Conservation (phyloP, 345 rosid species). For the Aurinia saxatilis region DNA sequence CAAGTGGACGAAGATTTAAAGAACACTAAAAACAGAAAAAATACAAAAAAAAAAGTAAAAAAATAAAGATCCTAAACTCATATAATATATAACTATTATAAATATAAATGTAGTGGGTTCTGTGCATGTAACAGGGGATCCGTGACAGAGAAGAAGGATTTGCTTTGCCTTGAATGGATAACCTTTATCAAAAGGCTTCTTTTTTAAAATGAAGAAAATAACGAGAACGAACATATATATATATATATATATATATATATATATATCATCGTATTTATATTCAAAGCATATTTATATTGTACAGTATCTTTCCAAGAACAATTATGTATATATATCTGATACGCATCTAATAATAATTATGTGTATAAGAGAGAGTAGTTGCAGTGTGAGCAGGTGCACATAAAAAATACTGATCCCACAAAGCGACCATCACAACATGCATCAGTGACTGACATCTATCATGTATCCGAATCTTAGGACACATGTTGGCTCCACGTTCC, state of each 20-base stretch:
- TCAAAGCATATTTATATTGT: conserved; percentile 1
- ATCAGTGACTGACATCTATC: conserved; percentile 3
- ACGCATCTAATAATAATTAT: background rate
- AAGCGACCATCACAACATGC: background rate
- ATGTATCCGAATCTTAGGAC: conserved; percentile 19
- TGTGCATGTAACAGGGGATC: conserved; percentile 2
- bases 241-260: too few relatives aligned
- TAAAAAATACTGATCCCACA: conserved; percentile 20
- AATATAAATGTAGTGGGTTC: background rate
- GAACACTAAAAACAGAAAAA: too few relatives aligned
- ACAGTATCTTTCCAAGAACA: conserved; percentile 5
- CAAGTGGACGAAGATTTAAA: too few relatives aligned
- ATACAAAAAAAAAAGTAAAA: too few relatives aligned
- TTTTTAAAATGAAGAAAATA: background rate
- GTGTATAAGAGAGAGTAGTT: conserved; percentile 11
- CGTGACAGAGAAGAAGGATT: conserved; percentile 24
- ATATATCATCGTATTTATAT: conserved; percentile 15
- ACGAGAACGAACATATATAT: too few relatives aligned
- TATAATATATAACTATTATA: background rate
- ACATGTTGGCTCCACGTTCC: conserved; percentile 5
- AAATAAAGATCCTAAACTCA: too few relatives aligned
- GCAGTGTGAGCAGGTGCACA: conserved; percentile 28
- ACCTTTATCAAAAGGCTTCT: background rate
- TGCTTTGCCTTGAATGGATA: conserved; percentile 21
- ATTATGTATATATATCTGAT: background rate